Evolutionary conservation across 2,329 filamentous ascomycete genomes (phyloP), one percentile per base, ranked within the genome.

Genomic region (Westerdykella sp.): DNA sequence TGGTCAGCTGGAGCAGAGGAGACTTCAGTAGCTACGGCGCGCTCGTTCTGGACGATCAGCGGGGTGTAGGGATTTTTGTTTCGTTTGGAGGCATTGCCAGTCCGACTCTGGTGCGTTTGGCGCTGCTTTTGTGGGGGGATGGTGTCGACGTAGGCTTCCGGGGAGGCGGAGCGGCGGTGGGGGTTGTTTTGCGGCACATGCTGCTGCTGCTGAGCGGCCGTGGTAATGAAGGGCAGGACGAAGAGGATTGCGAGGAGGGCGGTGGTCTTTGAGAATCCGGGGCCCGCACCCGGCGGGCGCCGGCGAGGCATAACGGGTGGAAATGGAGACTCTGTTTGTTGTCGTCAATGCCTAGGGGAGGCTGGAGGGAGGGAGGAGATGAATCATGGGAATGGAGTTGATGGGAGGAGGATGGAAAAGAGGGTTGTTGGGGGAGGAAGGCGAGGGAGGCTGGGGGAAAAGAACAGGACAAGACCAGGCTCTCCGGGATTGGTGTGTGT

Each of bases 1-100:
- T 80, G 73, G 62, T 74, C 67, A 75, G 84, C 90, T 87, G 88
- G 89, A 95, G 91, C 90, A 79, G 62, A 62, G 51, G 61, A 57
- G 57, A 59, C 54, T 55, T 90, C 84, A 85, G 89, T 93, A 80
- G 85, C 85, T 78, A 93, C 79, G 86, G 89, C 89, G 89, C 88
- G 89, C 87, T 83, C 87, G 84, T 93, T 76, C 63, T 73, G 57
- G 59, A 54, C 64, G 46, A 58, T 48, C 35, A 59, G 49, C 37
- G 57, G 56, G n/a, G 54, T 53, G 52, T 57, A 54, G 22, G 55
- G 40, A 10, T 51, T 55, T 36, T 55, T 59, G 11, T 51, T 55
- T 37, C 55, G 60, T 23, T 52, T 51, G 12, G 45, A 44, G 42
- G 52, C 53, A 42, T 54, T 51, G 18, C 40, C 50, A 39, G 50